These are phyloP conservation scores for Thelonectria olida DNA, from an alignment of 2,329 filamentous ascomycete genomes.

Conservation along the genomic window DNA sequence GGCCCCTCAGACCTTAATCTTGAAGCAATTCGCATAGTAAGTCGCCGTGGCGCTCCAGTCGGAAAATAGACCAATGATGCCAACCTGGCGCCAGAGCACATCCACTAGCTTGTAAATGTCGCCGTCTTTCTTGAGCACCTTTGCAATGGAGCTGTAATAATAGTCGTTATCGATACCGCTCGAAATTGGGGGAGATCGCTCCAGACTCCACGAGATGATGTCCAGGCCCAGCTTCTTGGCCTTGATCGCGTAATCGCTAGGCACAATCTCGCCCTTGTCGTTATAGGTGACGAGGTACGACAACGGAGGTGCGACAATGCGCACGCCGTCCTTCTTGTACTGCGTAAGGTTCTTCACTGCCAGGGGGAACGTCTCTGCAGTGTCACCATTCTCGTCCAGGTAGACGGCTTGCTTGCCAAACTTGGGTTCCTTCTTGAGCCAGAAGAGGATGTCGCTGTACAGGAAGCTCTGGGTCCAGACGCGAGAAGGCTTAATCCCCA, in stretches of 20 bases:
- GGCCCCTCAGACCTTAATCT: slow-evolving; percentile 31
- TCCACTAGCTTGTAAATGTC: slow-evolving; percentile 74
- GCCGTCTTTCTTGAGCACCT: slow-evolving; percentile 68
- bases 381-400: slow-evolving; percentile 70
- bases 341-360: slow-evolving; percentile 65
- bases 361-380: slow-evolving; percentile 57
- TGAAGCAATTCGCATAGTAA: slow-evolving; percentile 78
- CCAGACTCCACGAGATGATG: slow-evolving; percentile 75
- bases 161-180: slow-evolving; percentile 59
- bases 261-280: slow-evolving; percentile 62
- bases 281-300: slow-evolving; percentile 66
- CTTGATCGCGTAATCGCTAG: slow-evolving; percentile 68
- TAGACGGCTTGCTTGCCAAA: slow-evolving; percentile 71
- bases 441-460: slow-evolving; percentile 72
- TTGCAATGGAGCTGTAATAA: slow-evolving; percentile 65
- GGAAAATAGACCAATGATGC: slow-evolving; percentile 69
- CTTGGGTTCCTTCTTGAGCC: slow-evolving; percentile 68
- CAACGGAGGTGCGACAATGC: slow-evolving; percentile 70
- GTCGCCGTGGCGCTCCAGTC: slow-evolving; percentile 77
- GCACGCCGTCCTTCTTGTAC: slow-evolving; percentile 66
- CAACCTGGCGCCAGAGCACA: slow-evolving; percentile 68
- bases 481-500: slow-evolving; percentile 60
- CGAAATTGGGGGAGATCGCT: slow-evolving; percentile 69
- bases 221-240: slow-evolving; percentile 70
- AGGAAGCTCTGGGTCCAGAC: slow-evolving; percentile 74